Conservation (phyloP, 371 early-diverging fungal genomes). For the Smittium culicis region DNA sequence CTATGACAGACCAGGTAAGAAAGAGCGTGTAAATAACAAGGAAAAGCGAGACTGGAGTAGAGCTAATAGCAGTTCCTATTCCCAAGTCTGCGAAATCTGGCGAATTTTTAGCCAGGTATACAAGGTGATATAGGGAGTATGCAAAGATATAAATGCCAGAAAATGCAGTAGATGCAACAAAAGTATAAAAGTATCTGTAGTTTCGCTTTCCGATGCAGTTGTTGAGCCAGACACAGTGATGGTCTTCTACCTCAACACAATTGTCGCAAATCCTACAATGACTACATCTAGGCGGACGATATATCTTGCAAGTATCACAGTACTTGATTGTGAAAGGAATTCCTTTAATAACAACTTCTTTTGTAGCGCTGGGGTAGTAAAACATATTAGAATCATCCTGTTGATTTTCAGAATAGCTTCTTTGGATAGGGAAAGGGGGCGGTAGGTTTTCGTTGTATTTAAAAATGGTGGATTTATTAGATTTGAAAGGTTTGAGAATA, state of each 20-base stretch:
- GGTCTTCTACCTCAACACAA: constrained; percentile 81
- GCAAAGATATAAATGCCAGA: constrained; percentile 41
- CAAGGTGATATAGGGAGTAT: constrained; percentile 38
- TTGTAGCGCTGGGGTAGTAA: constrained; percentile 33
- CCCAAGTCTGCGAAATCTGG: constrained; percentile 11
- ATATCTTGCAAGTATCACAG: constrained; percentile 76
- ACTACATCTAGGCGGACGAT: constrained; percentile 72
- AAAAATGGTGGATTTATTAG: neutral
- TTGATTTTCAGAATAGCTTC: constrained; percentile 12
- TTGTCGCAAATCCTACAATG: constrained; percentile 83
- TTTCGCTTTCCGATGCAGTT: constrained; percentile 87
- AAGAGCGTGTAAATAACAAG: constrained; percentile 47
- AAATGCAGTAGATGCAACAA: constrained; percentile 42
- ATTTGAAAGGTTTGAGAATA: neutral
- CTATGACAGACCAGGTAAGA: constrained; percentile 47
- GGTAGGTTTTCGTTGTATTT: constrained; percentile 12
- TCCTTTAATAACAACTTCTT: constrained; percentile 49
- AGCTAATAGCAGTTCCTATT: constrained; percentile 22
- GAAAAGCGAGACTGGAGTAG: constrained; percentile 36
- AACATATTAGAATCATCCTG: constrained; percentile 12
- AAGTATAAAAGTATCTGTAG: constrained; percentile 70
- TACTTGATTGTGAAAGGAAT: constrained; percentile 56
- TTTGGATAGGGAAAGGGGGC: constrained; percentile 22
- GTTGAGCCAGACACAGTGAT: constrained; percentile 89
- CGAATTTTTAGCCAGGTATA: constrained; percentile 23